Evolutionary conservation across 2,329 filamentous ascomycete genomes (phyloP), one percentile per base, ranked within the genome.

Genomic region (Alternaria arborescens): DNA sequence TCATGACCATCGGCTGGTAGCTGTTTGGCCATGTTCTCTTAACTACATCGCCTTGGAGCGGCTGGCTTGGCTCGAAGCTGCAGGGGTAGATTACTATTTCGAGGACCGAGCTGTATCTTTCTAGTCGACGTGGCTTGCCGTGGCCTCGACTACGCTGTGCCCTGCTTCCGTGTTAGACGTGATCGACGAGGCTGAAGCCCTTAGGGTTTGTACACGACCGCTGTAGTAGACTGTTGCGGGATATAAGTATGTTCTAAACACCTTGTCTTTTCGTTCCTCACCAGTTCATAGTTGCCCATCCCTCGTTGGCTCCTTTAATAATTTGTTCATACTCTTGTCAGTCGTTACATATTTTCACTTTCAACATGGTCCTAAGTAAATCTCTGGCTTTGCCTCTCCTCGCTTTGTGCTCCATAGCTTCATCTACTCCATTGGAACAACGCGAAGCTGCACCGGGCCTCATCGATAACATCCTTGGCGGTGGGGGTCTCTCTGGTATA

Each of bases 381-480:
- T 28, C 47, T 3, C 42, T 58, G 42, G 28, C 43, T 10, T 41
- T 61, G 11, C 48, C 54, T 14, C 28, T 61, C 16, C 43, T 61
- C 20, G 48, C 47, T 18, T 55, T 61, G 14, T 58, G 47, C 12
- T 38, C 57, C 14, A 26, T 69, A 5, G 63, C 62, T 8, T 38
- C 65, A 16, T 70, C 73, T 24, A 55, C 61, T 48, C 73, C 73
- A 8, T 40, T 74, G 22, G 65, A 73, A 32, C 60, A 60, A 20
- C 70, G 69, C 24, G 62, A 69, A 26, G 60, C 69, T 34, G 43
- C 58, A 26, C 69, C 69, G 12, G 68, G 65, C 10, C 51, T 70
- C 8, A 68, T 74, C 10, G 74, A 76, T 16, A 68, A 71, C 18
- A 41, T 76, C 0, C 52, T 76, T 28, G 65, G 40, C 5, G 65